A percentile compares a stretch with the other conserved stretches of the same genome.
Evolutionary conservation across 345 rosid species (phyloP).

Genomic region (Populus deltoides): DNA sequence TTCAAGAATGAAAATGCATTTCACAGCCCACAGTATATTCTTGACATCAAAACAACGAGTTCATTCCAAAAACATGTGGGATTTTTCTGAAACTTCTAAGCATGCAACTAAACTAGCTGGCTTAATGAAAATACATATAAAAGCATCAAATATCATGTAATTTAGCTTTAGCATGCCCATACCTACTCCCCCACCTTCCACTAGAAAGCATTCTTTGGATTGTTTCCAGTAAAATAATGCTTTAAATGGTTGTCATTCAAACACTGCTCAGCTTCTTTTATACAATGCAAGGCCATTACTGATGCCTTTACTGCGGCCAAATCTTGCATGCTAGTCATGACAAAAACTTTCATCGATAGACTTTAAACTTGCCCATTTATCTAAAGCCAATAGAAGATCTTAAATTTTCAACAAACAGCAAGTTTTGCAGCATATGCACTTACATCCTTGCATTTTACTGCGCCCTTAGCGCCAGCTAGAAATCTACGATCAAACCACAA

Average conservation of each 20-base stretch:
- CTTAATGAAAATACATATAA: not conserved
- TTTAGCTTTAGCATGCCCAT: not conserved
- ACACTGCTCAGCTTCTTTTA: not conserved
- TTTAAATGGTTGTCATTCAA: not conserved
- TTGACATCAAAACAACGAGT: not conserved
- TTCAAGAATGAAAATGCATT: not conserved
- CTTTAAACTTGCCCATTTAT: not conserved
- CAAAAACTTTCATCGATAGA: not conserved
- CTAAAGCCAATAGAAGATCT: not conserved
- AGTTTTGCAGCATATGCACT: conserved; percentile 13
- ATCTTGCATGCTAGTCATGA: not conserved
- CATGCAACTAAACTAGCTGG: not conserved
- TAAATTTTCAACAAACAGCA: not conserved
- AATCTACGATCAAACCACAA: conserved; percentile 56
- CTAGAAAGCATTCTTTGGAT: not conserved
- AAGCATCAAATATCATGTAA: not conserved
- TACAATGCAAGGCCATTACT: not conserved
- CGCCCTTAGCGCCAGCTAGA: conserved; percentile 30
- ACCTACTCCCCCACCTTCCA: not conserved
- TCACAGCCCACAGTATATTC: not conserved
- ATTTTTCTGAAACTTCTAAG: not conserved
- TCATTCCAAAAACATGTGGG: not conserved
- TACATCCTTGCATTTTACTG: conserved; percentile 55
- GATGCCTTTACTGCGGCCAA: not conserved
- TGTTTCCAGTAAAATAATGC: not conserved